Evolutionary conservation across 345 rosid genomes (phyloP).

Genomic region (Eutrema japonicum): DNA sequence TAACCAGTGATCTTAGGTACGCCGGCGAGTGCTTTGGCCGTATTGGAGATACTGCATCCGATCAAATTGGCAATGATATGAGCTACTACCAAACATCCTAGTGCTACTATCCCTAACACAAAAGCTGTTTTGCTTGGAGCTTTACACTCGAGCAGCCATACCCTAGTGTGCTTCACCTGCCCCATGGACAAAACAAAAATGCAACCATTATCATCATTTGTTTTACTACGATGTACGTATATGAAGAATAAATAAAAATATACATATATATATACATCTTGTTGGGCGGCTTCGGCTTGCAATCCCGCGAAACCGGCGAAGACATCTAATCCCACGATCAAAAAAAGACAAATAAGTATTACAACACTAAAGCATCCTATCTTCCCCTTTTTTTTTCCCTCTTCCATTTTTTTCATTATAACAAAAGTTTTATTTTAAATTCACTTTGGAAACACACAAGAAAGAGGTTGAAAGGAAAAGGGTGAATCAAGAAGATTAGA

Average conservation of each 20-base stretch:
- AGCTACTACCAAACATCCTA: slow-evolving; percentile 26
- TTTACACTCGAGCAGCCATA: slow-evolving; percentile 33
- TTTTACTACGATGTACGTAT: background rate
- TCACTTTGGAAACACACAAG: slow-evolving; percentile 1
- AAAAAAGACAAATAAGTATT: slow-evolving; percentile 1
- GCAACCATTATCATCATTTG: slow-evolving; percentile 8
- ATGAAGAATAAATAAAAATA: background rate
- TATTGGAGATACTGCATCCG: slow-evolving; percentile 19
- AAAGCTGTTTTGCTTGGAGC: slow-evolving; percentile 39
- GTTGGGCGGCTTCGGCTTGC: slow-evolving; percentile 26
- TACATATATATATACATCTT: slow-evolving; percentile 4
- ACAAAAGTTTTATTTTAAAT: background rate
- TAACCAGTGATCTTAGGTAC: slow-evolving; percentile 16
- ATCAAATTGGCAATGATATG: slow-evolving; percentile 21
- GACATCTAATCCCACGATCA: slow-evolving; percentile 32
- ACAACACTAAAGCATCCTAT: slow-evolving; percentile 1
- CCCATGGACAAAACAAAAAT: slow-evolving; percentile 11
- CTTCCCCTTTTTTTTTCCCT: background rate
- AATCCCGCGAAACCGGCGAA: slow-evolving; percentile 18
- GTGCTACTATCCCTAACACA: slow-evolving; percentile 24
- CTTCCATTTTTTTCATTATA: slow-evolving; percentile 19
- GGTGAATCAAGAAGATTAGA: slow-evolving; percentile 3
- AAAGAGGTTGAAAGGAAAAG: background rate
- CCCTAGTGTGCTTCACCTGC: slow-evolving; percentile 33
- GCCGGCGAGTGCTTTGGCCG: background rate